Evolutionary conservation across 306 rosid species (phyloP).

Genomic region (Myrica gale): DNA sequence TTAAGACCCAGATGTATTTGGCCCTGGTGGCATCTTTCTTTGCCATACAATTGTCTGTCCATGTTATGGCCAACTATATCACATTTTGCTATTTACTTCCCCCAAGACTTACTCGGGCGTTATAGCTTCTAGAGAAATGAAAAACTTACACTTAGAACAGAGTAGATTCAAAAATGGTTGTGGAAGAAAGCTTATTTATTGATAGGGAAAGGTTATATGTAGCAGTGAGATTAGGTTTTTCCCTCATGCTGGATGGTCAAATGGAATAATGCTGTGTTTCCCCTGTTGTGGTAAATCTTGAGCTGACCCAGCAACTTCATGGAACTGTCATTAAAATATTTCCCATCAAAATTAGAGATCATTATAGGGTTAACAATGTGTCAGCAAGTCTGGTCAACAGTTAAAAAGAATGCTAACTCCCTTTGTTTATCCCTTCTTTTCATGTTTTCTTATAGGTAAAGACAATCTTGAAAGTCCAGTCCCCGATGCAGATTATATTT

Average conservation of each 20-base stretch:
- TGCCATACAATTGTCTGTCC: constrained; percentile 49
- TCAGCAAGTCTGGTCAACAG: too few species aligned
- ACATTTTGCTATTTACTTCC: constrained; percentile 23
- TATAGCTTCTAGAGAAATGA: not conserved
- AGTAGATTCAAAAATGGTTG: not conserved
- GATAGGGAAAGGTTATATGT: not conserved
- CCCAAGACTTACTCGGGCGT: constrained; percentile 4
- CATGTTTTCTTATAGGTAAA: too few species aligned
- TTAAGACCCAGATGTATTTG: constrained; percentile 24
- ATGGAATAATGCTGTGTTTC: too few species aligned
- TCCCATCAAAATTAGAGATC: too few species aligned
- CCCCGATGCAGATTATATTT: not conserved
- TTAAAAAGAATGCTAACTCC: too few species aligned
- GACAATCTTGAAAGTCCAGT: too few species aligned
- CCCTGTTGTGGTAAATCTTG: not conserved
- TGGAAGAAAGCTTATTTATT: not conserved
- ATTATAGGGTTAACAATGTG: too few species aligned
- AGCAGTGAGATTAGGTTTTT: not conserved
- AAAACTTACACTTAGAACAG: not conserved
- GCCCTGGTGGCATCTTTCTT: constrained; percentile 44
- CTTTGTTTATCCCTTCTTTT: too few species aligned
- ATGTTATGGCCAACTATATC: not conserved
- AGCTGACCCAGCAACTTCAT: too few species aligned
- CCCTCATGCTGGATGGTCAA: too few species aligned
- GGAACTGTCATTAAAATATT: too few species aligned